Evolutionary conservation across 345 rosid species (phyloP).

Genomic region (Gossypium stocksii): DNA sequence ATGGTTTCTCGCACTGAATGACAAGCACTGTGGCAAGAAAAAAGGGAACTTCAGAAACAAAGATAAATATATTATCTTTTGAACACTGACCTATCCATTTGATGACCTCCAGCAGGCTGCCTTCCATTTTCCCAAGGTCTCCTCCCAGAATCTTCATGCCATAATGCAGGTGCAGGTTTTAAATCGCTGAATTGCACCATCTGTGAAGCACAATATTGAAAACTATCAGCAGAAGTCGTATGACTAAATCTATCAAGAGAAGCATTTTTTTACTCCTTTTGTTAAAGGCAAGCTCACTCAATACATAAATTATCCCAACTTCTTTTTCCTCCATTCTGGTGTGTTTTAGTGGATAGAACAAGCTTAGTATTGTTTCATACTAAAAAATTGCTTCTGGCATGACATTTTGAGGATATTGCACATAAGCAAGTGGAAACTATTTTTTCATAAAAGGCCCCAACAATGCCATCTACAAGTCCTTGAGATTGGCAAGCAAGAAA

Average conservation of each 20-base stretch:
- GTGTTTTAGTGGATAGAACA: neutral
- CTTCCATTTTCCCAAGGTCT: constrained; percentile 55
- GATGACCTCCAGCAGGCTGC: constrained; percentile 1
- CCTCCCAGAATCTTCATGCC: constrained; percentile 81
- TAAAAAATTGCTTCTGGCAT: neutral
- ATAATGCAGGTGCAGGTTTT: constrained; percentile 55
- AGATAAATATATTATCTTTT: neutral
- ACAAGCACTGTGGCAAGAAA: neutral
- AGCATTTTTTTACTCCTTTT: neutral
- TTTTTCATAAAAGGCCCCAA: neutral
- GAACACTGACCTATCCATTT: neutral
- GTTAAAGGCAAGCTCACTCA: neutral
- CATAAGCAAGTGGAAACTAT: neutral
- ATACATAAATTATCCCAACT: neutral
- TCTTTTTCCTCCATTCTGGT: neutral
- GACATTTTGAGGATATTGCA: neutral
- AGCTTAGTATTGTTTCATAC: neutral
- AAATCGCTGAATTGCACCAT: constrained; percentile 52
- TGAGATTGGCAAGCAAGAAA: neutral
- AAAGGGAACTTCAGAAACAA: neutral
- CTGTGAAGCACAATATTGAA: constrained; percentile 30
- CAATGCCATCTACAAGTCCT: neutral
- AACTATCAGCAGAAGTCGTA: neutral
- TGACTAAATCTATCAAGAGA: neutral
- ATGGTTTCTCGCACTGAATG: neutral